These are phyloP conservation scores for Camellia oleifera DNA, from an alignment of 179 eudicot species.

Conservation along the genomic window DNA sequence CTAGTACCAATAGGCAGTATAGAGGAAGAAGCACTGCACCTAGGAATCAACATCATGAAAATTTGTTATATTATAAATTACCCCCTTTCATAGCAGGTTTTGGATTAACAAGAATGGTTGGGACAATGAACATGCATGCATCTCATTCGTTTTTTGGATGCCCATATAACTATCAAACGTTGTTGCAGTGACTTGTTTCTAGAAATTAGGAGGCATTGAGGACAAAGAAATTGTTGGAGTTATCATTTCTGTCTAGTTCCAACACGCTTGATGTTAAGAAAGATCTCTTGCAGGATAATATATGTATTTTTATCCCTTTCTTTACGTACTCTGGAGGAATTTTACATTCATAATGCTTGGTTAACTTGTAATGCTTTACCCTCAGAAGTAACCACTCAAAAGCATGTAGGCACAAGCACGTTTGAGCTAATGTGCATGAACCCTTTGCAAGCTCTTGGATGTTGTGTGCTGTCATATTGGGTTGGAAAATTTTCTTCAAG, in stretches of 20 bases:
- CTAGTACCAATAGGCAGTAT: too few species aligned
- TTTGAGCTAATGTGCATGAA: background rate
- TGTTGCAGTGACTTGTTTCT: too few species aligned
- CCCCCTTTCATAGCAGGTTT: too few species aligned
- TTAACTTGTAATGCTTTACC: background rate
- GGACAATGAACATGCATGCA: too few species aligned
- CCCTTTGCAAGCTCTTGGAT: background rate
- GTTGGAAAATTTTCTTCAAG: background rate
- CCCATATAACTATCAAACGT: too few species aligned
- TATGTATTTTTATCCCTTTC: background rate
- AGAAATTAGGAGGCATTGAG: too few species aligned
- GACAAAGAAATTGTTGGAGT: too few species aligned
- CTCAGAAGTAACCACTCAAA: background rate
- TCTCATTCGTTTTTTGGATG: too few species aligned
- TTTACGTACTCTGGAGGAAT: background rate
- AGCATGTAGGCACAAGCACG: background rate
- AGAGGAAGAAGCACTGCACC: too few species aligned
- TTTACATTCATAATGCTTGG: background rate
- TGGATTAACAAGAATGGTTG: too few species aligned
- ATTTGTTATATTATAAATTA: too few species aligned
- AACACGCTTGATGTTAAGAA: background rate
- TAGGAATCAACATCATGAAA: too few species aligned
- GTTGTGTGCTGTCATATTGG: background rate
- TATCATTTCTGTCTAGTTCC: background rate
- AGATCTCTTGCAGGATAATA: background rate